Conservation (phyloP, 345 rosid genomes). For the Eucalyptus marginata region DNA sequence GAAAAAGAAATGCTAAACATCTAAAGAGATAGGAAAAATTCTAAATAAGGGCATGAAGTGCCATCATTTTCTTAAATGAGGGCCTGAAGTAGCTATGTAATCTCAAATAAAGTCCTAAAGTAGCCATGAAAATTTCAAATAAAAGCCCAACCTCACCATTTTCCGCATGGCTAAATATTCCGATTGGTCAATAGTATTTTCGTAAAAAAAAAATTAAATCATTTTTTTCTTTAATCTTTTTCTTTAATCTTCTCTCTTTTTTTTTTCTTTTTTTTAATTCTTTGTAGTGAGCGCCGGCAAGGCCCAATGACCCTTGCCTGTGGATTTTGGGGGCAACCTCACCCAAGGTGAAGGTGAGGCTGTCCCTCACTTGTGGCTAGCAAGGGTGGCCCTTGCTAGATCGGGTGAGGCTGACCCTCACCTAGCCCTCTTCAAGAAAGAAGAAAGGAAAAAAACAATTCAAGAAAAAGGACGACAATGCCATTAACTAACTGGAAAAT, state of each 20-base stretch:
- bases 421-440: accelerated
- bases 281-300: accelerated
- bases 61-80: accelerated
- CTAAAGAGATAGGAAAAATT: not conserved
- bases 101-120: accelerated
- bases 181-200: too few species aligned
- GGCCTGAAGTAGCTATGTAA: accelerated
- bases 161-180: accelerated
- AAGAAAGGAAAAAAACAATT: too few species aligned
- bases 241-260: accelerated
- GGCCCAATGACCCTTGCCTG: accelerated
- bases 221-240: too few species aligned
- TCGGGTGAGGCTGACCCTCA: too few species aligned
- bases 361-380: accelerated
- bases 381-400: too few species aligned
- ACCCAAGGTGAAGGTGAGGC: accelerated
- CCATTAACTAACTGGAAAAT: accelerated
- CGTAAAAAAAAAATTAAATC: accelerated
- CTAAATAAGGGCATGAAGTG: accelerated
- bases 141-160: too few species aligned
- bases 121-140: accelerated
- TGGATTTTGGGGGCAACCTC: too few species aligned
- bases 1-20: not conserved
- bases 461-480: accelerated
- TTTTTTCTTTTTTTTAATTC: accelerated